A percentile compares a stretch with the other conserved stretches of the same genome.
phyloP scores from a whole-genome alignment of 345 rosid genomes.

The Pugionium cornutum region DNA sequence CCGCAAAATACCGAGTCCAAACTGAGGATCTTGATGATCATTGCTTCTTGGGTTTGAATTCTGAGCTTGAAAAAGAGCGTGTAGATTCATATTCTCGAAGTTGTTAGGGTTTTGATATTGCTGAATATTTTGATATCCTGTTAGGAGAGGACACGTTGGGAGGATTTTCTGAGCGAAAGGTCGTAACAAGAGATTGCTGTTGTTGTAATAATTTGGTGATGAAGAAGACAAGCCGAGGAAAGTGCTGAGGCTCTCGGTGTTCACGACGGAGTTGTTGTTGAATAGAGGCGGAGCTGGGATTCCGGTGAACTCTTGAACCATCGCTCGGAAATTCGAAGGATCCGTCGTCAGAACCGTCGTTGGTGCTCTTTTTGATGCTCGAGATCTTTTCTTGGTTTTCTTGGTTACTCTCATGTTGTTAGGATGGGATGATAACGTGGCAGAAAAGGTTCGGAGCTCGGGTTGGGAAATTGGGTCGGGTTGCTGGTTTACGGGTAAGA shows the following conservation, averaged over 20 bases:
- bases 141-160: constrained; percentile 39
- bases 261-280: constrained; percentile 58
- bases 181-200: constrained; percentile 51
- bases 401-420: constrained; percentile 40
- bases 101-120: constrained; percentile 38
- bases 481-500: constrained; percentile 40
- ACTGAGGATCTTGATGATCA: constrained; percentile 31
- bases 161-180: constrained; percentile 56
- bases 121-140: constrained; percentile 30
- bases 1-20: constrained; percentile 52
- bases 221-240: constrained; percentile 58
- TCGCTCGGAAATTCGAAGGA: constrained; percentile 87
- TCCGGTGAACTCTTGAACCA: constrained; percentile 98
- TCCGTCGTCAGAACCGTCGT: constrained; percentile 90
- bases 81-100: constrained; percentile 58
- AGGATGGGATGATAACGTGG: constrained; percentile 47
- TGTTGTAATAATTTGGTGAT: constrained; percentile 41
- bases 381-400: constrained; percentile 81
- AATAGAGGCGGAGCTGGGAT: constrained; percentile 82
- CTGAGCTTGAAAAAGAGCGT: constrained; percentile 60
- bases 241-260: constrained; percentile 56
- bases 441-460: constrained; percentile 51
- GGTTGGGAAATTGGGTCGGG: constrained; percentile 44
- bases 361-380: constrained; percentile 93
- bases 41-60: constrained; percentile 42